Evolutionary conservation across 1,284 basidiomycete species (phyloP).

Genomic region (Cutaneotrichosporon cyanovorans): DNA sequence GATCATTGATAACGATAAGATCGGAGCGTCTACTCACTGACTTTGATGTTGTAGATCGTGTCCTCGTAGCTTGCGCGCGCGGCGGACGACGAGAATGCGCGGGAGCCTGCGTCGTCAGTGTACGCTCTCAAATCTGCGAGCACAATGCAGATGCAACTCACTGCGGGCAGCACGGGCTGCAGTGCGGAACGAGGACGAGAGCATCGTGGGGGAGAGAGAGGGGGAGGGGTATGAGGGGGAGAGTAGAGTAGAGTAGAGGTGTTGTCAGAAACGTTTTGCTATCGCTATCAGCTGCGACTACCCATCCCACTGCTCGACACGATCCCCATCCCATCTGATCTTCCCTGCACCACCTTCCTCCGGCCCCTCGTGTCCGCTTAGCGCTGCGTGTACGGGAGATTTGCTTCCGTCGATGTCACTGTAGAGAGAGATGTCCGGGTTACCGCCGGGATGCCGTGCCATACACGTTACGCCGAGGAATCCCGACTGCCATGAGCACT

Average conservation of each 20-base stretch:
- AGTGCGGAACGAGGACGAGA: slow-evolving; percentile 23
- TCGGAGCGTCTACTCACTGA: slow-evolving; percentile 48
- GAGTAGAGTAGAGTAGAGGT: not conserved
- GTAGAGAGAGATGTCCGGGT: no score
- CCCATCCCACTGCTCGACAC: no score
- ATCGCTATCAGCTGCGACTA: no score
- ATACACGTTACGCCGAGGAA: no score
- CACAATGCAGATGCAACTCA: slow-evolving; percentile 12
- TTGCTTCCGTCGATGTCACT: no score
- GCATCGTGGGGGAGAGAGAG: slow-evolving; percentile 9
- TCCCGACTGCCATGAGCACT: no score
- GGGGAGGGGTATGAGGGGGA: slow-evolving; percentile 2
- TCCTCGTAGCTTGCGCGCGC: slow-evolving; percentile 67
- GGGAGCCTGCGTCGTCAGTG: slow-evolving; percentile 6
- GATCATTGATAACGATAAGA: no score
- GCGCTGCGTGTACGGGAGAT: no score
- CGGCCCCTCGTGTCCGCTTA: no score
- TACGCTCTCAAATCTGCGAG: not conserved
- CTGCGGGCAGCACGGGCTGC: slow-evolving; percentile 24
- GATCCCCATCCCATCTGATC: no score
- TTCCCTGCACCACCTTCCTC: no score
- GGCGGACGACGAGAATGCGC: slow-evolving; percentile 57
- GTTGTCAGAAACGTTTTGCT: not conserved
- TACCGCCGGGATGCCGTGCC: no score
- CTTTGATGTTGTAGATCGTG: slow-evolving; percentile 83